Percentiles rank a stretch among this genome's conserved stretches.
Evolutionary conservation across 768 basidiomycete species (phyloP).

Genomic region (Boletus sensibilis): DNA sequence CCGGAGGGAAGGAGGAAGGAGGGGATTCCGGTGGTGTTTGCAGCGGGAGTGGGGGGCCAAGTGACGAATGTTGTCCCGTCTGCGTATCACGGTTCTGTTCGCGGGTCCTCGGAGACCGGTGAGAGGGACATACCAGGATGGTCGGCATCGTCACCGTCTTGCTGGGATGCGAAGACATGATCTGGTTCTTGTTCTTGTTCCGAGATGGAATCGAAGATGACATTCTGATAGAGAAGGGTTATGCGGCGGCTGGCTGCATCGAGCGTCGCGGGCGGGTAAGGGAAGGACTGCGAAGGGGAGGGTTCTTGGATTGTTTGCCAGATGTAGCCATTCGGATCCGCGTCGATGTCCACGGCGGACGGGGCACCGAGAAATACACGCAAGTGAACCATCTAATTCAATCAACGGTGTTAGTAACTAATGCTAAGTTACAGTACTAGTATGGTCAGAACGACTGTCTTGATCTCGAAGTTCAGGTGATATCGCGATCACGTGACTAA

Average conservation of each 20-base stretch:
- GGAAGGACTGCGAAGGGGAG: not conserved
- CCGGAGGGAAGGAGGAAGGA: constrained; percentile 30
- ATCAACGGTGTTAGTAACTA: not conserved
- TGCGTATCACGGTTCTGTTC: constrained; percentile 13
- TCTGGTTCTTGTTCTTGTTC: constrained; percentile 33
- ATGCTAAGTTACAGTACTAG: no score
- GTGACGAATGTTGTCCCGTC: constrained; percentile 53
- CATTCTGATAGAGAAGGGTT: constrained; percentile 66
- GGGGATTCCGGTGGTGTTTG: constrained; percentile 20
- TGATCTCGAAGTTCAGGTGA: no score
- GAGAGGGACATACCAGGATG: constrained; percentile 13
- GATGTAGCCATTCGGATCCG: constrained; percentile 37
- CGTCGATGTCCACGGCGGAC: constrained; percentile 32
- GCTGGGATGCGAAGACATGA: constrained; percentile 11
- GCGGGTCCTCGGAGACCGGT: constrained; percentile 6
- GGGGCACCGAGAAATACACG: constrained; percentile 56
- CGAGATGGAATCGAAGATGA: constrained; percentile 57
- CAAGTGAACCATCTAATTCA: constrained; percentile 32
- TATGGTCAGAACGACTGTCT: no score
- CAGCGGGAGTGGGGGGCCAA: constrained; percentile 53
- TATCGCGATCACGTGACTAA: constrained; percentile 32
- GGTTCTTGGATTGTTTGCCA: constrained; percentile 46
- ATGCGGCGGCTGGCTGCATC: constrained; percentile 69
- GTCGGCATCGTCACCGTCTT: constrained; percentile 19
- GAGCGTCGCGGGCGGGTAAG: constrained; percentile 52